Conservation (phyloP, 2,329 filamentous ascomycete genomes). For the Verticillium dahliae region DNA sequence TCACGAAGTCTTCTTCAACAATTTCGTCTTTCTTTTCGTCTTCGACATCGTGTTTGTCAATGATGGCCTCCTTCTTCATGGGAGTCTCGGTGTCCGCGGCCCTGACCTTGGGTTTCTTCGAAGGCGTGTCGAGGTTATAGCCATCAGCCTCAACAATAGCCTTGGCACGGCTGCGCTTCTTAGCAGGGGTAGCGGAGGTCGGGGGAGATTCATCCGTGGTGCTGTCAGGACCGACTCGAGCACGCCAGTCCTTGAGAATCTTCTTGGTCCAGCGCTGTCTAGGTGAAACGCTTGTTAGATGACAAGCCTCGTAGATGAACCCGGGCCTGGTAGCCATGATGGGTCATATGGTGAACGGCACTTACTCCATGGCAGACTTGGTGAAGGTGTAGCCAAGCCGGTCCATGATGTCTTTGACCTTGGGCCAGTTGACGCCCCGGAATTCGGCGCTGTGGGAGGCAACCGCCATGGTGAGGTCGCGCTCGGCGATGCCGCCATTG, state of each 20-base stretch:
- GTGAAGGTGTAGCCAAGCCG: constrained; percentile 26
- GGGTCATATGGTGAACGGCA: neutral
- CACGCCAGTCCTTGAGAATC: constrained; percentile 27
- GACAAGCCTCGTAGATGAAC: neutral
- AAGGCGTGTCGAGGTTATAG: neutral
- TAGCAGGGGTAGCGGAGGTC: neutral
- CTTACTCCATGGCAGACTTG: constrained; percentile 31
- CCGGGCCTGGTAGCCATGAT: too few relatives aligned
- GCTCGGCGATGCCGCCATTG: neutral
- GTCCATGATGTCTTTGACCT: constrained; percentile 22
- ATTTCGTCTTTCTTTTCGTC: neutral
- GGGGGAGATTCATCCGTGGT: neutral
- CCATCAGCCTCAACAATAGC: neutral
- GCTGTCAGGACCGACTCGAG: neutral
- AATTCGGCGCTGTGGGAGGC: constrained; percentile 21
- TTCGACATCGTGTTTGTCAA: neutral
- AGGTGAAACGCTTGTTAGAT: neutral
- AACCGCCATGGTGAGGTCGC: constrained; percentile 27
- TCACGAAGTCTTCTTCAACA: neutral
- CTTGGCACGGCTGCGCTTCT: neutral
- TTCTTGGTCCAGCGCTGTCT: constrained; percentile 33
- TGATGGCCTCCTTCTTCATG: neutral
- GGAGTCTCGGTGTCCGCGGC: neutral
- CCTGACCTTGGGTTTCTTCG: neutral
- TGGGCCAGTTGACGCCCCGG: constrained; percentile 24